These are phyloP conservation scores for Theileria sp. DNA, from an alignment of 169 alveolate genomes.

Conservation along the genomic window DNA sequence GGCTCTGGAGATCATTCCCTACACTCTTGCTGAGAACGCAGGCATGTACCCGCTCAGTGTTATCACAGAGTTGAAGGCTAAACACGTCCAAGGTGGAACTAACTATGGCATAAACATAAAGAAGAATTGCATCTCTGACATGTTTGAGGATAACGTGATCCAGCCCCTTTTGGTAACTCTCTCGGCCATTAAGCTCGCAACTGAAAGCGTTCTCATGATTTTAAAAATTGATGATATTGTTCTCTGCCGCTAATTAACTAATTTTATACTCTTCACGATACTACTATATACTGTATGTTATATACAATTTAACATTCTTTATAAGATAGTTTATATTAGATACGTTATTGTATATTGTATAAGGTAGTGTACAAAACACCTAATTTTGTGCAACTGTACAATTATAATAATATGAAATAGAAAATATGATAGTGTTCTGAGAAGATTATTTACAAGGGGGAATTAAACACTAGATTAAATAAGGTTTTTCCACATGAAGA, in stretches of 20 bases:
- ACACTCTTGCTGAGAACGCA: constrained; percentile 99
- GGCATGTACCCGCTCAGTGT: constrained; percentile 95
- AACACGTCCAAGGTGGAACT: constrained; percentile 88
- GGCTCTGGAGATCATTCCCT: constrained; percentile 98
- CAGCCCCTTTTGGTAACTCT: constrained; percentile 97
- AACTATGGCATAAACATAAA: constrained; percentile 93
- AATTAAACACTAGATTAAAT: background rate
- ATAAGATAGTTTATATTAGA: too few species aligned
- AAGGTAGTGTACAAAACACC: background rate
- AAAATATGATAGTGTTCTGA: background rate
- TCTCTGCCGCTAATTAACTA: constrained; percentile 21
- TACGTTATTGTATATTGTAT: too few species aligned
- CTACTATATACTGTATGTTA: background rate
- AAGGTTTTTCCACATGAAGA: constrained; percentile 34
- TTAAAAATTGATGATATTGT: constrained; percentile 98
- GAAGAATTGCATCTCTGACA: constrained; percentile 83
- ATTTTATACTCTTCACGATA: background rate
- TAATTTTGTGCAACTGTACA: background rate
- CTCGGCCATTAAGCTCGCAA: constrained; percentile 94
- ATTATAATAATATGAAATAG: background rate
- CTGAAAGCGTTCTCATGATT: constrained; percentile 99
- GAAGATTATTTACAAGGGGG: background rate
- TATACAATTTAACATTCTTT: background rate
- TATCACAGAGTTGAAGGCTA: constrained; percentile 92
- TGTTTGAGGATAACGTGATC: constrained; percentile 91